Percentiles rank a stretch among this genome's conserved stretches.
These are phyloP conservation scores for Trichophyton simii DNA, from an alignment of 2,329 filamentous ascomycete species.

Conservation along the genomic window DNA sequence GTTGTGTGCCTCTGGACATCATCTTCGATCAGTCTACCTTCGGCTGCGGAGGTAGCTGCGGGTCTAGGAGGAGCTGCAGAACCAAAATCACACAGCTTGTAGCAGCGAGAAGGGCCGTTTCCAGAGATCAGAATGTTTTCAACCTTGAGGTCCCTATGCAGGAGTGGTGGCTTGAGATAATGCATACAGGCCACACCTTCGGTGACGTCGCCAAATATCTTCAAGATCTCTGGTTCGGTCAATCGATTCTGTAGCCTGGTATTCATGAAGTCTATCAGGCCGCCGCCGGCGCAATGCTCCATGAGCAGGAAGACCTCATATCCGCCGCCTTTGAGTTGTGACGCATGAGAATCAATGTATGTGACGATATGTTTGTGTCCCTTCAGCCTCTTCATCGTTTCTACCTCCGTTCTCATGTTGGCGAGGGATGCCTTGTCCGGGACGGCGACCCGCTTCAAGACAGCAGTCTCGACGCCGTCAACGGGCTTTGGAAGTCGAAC, in stretches of 20 bases:
- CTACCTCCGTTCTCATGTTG: slow-evolving; percentile 95
- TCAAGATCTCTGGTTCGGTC: slow-evolving; percentile 92
- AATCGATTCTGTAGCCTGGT: slow-evolving; percentile 89
- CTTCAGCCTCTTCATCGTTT: slow-evolving; percentile 99
- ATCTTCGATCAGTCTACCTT: slow-evolving; percentile 87
- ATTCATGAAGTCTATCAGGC: slow-evolving; percentile 99
- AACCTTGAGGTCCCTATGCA: slow-evolving; percentile 93
- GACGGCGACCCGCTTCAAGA: slow-evolving; percentile 89
- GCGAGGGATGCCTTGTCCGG: slow-evolving; percentile 89
- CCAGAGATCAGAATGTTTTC: slow-evolving; percentile 89
- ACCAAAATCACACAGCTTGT: slow-evolving; percentile 98
- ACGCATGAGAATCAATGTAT: slow-evolving; percentile 97
- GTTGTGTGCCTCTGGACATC: slow-evolving; percentile 96
- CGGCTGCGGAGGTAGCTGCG: slow-evolving; percentile 71
- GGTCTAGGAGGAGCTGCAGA: slow-evolving; percentile 73
- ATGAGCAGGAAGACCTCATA: slow-evolving; percentile 98
- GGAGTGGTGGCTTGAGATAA: slow-evolving; percentile 82
- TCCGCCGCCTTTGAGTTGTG: slow-evolving; percentile 78
- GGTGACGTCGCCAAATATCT: slow-evolving; percentile 91
- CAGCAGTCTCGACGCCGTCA: slow-evolving; percentile 66
- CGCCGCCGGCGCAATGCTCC: slow-evolving; percentile 92
- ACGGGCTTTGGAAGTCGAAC: slow-evolving; percentile 70
- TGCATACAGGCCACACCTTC: slow-evolving; percentile 98
- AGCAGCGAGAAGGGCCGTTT: slow-evolving; percentile 54
- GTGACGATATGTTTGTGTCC: slow-evolving; percentile 93